Evolutionary conservation across 1,284 basidiomycete species (phyloP), one percentile per base, ranked within the genome.

Genomic region (Leccinum fuscescens): DNA sequence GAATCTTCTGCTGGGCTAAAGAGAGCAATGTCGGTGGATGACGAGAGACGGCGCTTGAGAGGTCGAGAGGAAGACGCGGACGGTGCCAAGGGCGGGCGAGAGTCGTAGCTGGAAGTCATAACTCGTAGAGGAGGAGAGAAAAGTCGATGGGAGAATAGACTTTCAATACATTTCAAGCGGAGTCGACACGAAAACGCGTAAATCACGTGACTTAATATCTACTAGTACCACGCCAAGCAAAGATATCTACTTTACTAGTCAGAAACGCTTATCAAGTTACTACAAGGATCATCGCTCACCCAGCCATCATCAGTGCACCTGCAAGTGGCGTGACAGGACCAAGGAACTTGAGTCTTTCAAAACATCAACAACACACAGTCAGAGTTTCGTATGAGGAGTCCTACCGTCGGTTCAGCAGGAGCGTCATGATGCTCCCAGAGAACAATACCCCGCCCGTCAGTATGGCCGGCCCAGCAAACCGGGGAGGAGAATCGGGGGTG

Each of bases 261-360:
- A 71, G 64, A 54, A 20, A 52, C 55, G 56, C 1, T 51, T 37
- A 20, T 8, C 39, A 42, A 35, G 33, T 35, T 31, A 31, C 12
- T 35, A 14, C 39, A 42, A 35, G 24, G 24, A 14, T 56, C 56
- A 46, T 46, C 20, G 64, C 88, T 79, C 70, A 93, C 90, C 92
- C 92, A 56, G 85, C 84, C 68, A 93, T 91, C 87, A 92, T 89
- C 2, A 84, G 65, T 24, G 83, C 62, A 2, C 88, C 92, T 3
- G 91, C 92, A 17, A 93, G 64, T 0, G 92, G 92, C 12, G 92
- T 93, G 51, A 92, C 73, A 3, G 90, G 90, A 0, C 90, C 92
- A 50, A 93, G 69, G 61, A 84, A 79, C 67, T 76, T 85, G 64
- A 85, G 75, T 48, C 86, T 89, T 64, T 14, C 9, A 54, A 55